Evolutionary conservation across 208 protist species (phyloP).

Genomic region (Angomonas deanei): DNA sequence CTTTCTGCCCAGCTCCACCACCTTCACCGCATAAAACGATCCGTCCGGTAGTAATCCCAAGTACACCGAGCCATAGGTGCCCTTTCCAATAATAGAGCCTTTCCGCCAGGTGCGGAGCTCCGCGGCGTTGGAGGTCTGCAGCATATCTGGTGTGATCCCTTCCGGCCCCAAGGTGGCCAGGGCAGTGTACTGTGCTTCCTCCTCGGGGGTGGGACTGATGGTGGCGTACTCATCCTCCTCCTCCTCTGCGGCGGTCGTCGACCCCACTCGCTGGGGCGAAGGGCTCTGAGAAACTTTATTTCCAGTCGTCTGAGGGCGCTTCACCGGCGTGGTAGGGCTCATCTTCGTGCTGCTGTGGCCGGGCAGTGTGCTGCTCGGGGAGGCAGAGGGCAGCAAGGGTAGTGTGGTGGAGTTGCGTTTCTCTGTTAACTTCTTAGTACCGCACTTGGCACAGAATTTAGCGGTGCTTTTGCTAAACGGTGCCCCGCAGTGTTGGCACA

Average conservation of each 20-base stretch:
- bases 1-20: constrained; percentile 63
- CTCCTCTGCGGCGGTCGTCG: constrained; percentile 2
- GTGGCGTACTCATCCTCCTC: constrained; percentile 32
- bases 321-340: not conserved
- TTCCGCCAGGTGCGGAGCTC: constrained; percentile 69
- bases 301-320: not conserved
- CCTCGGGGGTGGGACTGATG: constrained; percentile 47
- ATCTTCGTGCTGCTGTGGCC: not conserved
- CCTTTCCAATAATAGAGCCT: constrained; percentile 79
- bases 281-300: not conserved
- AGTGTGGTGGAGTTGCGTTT: not conserved
- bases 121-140: constrained; percentile 69
- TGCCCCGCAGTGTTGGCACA: constrained; percentile 59
- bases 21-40: constrained; percentile 87
- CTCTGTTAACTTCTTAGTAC: constrained; percentile 23
- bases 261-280: not conserved
- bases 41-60: constrained; percentile 79
- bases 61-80: constrained; percentile 90
- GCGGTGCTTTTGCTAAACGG: constrained; percentile 61
- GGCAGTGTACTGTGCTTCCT: constrained; percentile 61
- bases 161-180: constrained; percentile 66
- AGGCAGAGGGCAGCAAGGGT: not conserved
- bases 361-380: constrained; percentile 2
- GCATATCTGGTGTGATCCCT: constrained; percentile 81
- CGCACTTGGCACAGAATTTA: constrained; percentile 84